Base-by-base conservation (phyloP, 2,329 filamentous ascomycete species). In the Cercospora sojina region DNA sequence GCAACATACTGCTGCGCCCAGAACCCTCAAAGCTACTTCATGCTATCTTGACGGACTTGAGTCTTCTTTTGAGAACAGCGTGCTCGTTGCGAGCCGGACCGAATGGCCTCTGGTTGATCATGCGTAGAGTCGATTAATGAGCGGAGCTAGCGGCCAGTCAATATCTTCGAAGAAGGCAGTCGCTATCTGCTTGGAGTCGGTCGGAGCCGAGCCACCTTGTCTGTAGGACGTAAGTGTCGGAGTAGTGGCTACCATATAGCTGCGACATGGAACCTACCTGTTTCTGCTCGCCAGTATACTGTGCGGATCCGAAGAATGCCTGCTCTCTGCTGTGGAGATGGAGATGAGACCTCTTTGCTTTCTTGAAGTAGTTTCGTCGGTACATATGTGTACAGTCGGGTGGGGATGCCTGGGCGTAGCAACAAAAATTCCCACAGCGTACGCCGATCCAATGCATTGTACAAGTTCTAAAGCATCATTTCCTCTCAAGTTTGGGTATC, bases 401-500 rank as follows among this genome's bases (percentile, higher is more conserved):
- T 41, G 51, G 49, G 55, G 32, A 47, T 16, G 59, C 31, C 25
- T 23, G 13, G 23, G 47, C 23, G 23, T 13, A 29, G 23, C n/a
- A 53, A n/a, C 12, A 16, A 23, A 23, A 5, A 9, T 9, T 5
- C 23, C 47, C 12, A 25, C 7, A 27, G 7, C n/a, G 2, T 53
- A 29, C 47, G 47, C 47, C 47, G 23, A 29, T 25, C 13, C 29
- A 58, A 59, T 59, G 32, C 56, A 59, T 41, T 20, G 38, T 20
- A 25, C 16, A 25, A 38, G 12, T 23, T 27, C 43, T n/a, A 13
- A 27, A 53, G 31, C 20, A 23, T 20, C 31, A 43, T 20, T 59
- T 59, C 38, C 18, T 41, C 13, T 38, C 56, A 35, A 41, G 6
- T 35, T 25, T 27, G 69, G 69, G 66, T 70, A 70, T 70, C 66